Evolutionary conservation across 371 early-diverging fungal species (phyloP), one percentile per base, ranked within the genome.

Genomic region (Catenaria anguillulae): DNA sequence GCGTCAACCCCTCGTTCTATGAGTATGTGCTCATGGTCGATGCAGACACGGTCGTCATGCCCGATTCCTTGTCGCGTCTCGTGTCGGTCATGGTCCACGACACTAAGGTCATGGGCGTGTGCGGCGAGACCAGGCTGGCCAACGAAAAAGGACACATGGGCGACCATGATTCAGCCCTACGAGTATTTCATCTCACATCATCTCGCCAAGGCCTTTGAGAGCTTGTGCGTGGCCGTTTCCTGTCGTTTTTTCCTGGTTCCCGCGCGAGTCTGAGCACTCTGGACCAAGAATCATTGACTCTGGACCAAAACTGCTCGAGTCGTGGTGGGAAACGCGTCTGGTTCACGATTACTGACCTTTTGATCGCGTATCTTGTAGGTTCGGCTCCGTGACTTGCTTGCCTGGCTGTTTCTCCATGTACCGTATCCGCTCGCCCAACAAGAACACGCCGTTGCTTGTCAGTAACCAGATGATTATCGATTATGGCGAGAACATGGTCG

Each of bases 101-200:
- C 70, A 81, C 84, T 48, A 84, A 86, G 70, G 82, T 94, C 64
- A 85, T 91, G 68, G 97, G 94, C 46, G 75, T 90, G 26, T 95
- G 93, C 67, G 96, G 96, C 58, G 94, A 95, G 76, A 93, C 94
- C 0, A 76, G 78, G 66, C 78, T 93, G 55, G 85, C 87, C 6
- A 93, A 94, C 71, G 88, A 91, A 70, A 85, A n/a, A 87, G 66
- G 77, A 79, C 33, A 85, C 90, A 12, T 89, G 90, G 88, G 89
- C 91, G 31, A 95, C 98, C 0, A 95, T 95, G 92, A 92, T 97
- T 73, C 98, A 99, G 70, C 97, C 98, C n/a, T 95, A 91, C 73
- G 93, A 93, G 66, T 95, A 91, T 72, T 91, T 86, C 62, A 89
- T 89, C 54, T 87, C 87, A 15, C 91, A 90, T 72, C 87, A 90